These are phyloP conservation scores for Aureobasidium sp. DNA, from an alignment of 2,329 filamentous ascomycete genomes.

Conservation along the genomic window DNA sequence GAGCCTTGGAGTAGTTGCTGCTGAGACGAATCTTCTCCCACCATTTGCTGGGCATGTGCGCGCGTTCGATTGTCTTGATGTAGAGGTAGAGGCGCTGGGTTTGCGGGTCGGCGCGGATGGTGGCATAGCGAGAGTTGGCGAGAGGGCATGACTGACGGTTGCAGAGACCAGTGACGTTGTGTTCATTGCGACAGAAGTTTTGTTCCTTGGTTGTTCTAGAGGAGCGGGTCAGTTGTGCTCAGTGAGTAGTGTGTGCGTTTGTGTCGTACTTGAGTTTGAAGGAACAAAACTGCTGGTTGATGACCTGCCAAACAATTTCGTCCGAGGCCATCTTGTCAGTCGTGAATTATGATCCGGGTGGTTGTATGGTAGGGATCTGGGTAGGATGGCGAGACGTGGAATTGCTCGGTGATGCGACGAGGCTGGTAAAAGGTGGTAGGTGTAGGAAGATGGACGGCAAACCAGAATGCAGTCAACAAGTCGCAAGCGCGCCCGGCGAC, in stretches of 20 bases:
- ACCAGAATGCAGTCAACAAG: not conserved
- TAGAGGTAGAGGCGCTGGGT: slow-evolving; percentile 86
- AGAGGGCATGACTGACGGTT: slow-evolving; percentile 84
- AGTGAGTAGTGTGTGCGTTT: not conserved
- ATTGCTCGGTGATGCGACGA: not conserved
- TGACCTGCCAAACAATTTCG: slow-evolving; percentile 96
- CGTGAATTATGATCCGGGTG: not conserved
- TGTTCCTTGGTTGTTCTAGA: slow-evolving; percentile 63
- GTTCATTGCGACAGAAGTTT: slow-evolving; percentile 87
- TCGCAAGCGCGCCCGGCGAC: not conserved
- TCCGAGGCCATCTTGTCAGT: slow-evolving; percentile 66
- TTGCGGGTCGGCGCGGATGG: slow-evolving; percentile 72
- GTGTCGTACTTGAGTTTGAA: slow-evolving; percentile 71
- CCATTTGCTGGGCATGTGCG: slow-evolving; percentile 80
- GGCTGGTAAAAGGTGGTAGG: not conserved
- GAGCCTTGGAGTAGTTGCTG: slow-evolving; percentile 81
- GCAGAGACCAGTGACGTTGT: slow-evolving; percentile 55
- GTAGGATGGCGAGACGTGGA: not conserved
- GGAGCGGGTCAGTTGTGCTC: not conserved
- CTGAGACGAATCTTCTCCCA: slow-evolving; percentile 92
- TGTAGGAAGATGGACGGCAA: not conserved
- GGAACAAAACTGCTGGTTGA: slow-evolving; percentile 90
- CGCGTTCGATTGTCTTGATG: slow-evolving; percentile 90
- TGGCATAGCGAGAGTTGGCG: slow-evolving; percentile 88
- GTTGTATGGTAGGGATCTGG: not conserved